phyloP scores from a whole-genome alignment of 352 stramenopile species.

The Globisporangium recalcitrans region DNA sequence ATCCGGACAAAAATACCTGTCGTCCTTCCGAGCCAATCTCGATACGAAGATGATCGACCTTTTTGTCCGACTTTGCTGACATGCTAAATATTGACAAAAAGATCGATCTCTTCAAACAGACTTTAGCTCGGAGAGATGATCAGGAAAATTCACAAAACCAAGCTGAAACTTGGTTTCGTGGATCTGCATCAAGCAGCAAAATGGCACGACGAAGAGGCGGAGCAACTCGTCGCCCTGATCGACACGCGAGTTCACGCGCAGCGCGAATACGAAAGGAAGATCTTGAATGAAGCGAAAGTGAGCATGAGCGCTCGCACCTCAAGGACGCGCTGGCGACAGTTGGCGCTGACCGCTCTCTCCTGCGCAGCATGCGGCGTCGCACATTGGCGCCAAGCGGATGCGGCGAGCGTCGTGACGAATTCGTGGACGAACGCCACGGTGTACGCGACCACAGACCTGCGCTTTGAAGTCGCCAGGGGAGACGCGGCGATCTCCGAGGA shows the following conservation, averaged over 20 bases:
- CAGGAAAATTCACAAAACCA: too few species aligned
- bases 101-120: too few species aligned
- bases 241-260: background rate
- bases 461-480: constrained; percentile 22
- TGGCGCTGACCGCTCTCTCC: constrained; percentile 1
- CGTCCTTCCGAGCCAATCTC: too few species aligned
- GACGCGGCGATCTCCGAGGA: constrained; percentile 23
- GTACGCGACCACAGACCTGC: constrained; percentile 14
- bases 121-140: too few species aligned
- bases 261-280: background rate
- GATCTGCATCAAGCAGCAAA: background rate
- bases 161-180: too few species aligned
- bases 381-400: background rate
- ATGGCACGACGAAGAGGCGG: background rate
- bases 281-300: background rate
- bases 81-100: too few species aligned
- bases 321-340: background rate
- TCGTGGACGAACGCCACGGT: constrained; percentile 31
- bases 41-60: too few species aligned
- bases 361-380: background rate
- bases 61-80: too few species aligned
- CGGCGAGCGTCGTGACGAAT: background rate
- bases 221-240: background rate
- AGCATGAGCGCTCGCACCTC: background rate
- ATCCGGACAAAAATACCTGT: too few species aligned